These are phyloP conservation scores for Ormosia semicastrata DNA, from an alignment of 306 rosid species.

Conservation along the genomic window DNA sequence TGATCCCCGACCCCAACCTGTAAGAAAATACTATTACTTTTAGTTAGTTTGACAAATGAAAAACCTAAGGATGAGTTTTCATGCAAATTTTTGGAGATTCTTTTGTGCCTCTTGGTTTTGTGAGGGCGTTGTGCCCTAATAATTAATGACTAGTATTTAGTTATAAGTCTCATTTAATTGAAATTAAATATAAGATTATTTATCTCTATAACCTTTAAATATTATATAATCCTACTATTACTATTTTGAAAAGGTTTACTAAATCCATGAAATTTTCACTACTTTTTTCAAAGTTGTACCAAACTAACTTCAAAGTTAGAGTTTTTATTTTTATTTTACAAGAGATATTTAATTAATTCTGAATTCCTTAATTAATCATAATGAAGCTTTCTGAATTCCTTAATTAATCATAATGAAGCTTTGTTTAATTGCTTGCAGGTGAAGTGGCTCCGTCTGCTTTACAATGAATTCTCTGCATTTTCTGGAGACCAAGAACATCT, in stretches of 20 bases:
- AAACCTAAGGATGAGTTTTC: neutral
- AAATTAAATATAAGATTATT: neutral
- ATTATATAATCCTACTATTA: neutral
- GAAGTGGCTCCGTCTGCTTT: slow-evolving; percentile 59
- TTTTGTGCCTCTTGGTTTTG: neutral
- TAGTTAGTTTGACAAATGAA: neutral
- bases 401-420: neutral
- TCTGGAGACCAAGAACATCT: slow-evolving; percentile 61
- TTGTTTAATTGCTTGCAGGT: slow-evolving; percentile 35
- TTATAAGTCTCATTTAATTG: neutral
- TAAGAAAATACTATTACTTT: neutral
- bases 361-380: neutral
- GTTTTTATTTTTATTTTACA: too few relatives aligned
- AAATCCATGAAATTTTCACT: too few relatives aligned
- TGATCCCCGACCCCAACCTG: neutral
- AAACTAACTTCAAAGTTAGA: too few relatives aligned
- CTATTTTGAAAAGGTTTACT: too few relatives aligned
- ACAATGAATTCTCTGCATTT: slow-evolving; percentile 52
- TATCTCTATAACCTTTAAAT: neutral
- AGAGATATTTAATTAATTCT: neutral
- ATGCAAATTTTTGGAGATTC: neutral
- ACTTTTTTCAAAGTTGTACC: neutral
- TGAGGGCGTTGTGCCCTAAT: too few relatives aligned
- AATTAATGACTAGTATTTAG: neutral
- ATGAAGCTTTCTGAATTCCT: neutral